Conservation (phyloP, 2,329 filamentous ascomycete genomes). For the Exophiala calicioides region DNA sequence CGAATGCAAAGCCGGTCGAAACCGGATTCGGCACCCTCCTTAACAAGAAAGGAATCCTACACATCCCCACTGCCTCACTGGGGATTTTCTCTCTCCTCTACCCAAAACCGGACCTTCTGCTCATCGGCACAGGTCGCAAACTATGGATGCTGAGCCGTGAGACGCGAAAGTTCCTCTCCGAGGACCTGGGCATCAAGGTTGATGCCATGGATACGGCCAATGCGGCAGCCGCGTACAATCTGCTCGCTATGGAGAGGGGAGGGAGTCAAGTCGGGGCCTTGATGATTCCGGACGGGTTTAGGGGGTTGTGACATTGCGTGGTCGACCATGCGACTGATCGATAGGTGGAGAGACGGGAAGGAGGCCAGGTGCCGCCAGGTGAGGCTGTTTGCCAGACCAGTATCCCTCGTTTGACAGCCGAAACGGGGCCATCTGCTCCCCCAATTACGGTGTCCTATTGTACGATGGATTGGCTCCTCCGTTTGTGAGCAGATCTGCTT, state of each 20-base stretch:
- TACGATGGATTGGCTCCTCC: too few relatives aligned
- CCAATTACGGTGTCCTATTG: too few relatives aligned
- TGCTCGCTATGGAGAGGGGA: conserved; percentile 91
- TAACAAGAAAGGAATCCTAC: conserved; percentile 15
- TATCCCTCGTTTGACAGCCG: too few relatives aligned
- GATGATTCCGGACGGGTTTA: conserved; percentile 25
- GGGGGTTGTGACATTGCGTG: conserved; percentile 4
- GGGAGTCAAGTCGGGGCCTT: conserved; percentile 60
- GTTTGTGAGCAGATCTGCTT: too few relatives aligned
- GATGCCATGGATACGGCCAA: conserved; percentile 92
- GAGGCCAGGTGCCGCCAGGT: too few relatives aligned
- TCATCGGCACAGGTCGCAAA: conserved; percentile 79
- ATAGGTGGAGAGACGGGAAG: too few relatives aligned
- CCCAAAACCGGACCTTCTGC: conserved; percentile 68
- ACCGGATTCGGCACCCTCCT: conserved; percentile 10
- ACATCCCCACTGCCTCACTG: conserved; percentile 21
- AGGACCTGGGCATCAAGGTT: conserved; percentile 71
- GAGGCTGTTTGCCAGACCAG: too few relatives aligned
- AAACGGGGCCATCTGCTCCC: too few relatives aligned
- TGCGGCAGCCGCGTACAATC: conserved; percentile 89
- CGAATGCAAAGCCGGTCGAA: background rate
- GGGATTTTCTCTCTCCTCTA: conserved; percentile 28
- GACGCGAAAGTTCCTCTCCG: conserved; percentile 69
- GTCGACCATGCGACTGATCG: too few relatives aligned
- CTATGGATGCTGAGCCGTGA: conserved; percentile 75